Conservation (phyloP, 2,329 filamentous ascomycete species). For the Fusarium goolgardi region DNA sequence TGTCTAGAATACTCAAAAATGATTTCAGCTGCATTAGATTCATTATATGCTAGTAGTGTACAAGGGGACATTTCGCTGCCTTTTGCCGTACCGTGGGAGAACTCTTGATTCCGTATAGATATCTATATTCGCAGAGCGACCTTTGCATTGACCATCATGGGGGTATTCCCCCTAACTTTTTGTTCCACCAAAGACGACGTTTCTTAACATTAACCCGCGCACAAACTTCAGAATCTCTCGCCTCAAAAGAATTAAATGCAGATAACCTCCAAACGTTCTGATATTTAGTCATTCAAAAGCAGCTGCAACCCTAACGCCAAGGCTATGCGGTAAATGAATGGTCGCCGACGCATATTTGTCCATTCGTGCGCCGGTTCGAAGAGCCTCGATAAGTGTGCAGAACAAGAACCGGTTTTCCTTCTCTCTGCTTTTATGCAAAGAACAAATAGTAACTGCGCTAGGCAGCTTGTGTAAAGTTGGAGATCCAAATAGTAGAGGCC, state of each 20-base stretch:
- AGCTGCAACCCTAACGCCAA: constrained; percentile 42
- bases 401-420: constrained; percentile 20
- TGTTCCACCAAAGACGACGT: constrained; percentile 29
- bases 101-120: constrained; percentile 4
- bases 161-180: constrained; percentile 27
- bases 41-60: constrained; percentile 45
- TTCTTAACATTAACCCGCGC: constrained; percentile 34
- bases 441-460: constrained; percentile 9
- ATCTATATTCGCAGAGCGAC: constrained; percentile 22
- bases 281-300: constrained; percentile 28
- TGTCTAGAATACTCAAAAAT: background rate
- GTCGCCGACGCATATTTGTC: constrained; percentile 24
- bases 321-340: constrained; percentile 47
- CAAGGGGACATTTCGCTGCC: constrained; percentile 25
- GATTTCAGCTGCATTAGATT: constrained; percentile 41
- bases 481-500: constrained; percentile 29
- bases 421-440: constrained; percentile 36
- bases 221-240: constrained; percentile 22
- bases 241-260: constrained; percentile 37
- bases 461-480: constrained; percentile 14
- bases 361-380: constrained; percentile 39
- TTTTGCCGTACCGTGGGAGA: constrained; percentile 1
- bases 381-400: constrained; percentile 18
- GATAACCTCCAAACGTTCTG: constrained; percentile 30
- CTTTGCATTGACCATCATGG: constrained; percentile 15